Conservation (phyloP, 306 rosid species). For the Prunus armeniaca region DNA sequence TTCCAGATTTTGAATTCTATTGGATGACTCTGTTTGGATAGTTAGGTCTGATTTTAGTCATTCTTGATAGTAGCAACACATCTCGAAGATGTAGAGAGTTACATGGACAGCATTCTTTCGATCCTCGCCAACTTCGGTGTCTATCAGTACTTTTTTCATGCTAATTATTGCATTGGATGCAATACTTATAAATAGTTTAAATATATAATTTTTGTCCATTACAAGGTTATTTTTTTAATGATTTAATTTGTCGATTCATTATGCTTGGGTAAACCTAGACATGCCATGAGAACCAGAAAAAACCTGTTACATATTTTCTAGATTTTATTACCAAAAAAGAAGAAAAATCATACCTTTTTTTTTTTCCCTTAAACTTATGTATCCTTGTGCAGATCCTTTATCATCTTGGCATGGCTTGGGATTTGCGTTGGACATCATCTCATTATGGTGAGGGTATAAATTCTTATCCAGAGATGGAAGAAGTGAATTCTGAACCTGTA, state of each 20-base stretch:
- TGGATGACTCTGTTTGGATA: constrained; percentile 9
- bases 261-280: not conserved
- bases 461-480: constrained; percentile 32
- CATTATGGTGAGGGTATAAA: constrained; percentile 27
- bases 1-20: not conserved
- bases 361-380: constrained; percentile 11
- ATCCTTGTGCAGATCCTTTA: constrained; percentile 56
- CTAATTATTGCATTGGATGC: not conserved
- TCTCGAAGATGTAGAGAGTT: not conserved
- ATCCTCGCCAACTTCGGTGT: no score
- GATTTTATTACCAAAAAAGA: not conserved
- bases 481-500: constrained; percentile 50
- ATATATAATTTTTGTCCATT: not conserved
- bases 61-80: not conserved
- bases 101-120: not conserved
- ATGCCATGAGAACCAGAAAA: not conserved
- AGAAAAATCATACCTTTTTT: not conserved
- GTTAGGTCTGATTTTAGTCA: not conserved
- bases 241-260: not conserved
- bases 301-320: not conserved
- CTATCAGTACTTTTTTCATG: no score
- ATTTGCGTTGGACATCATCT: constrained; percentile 68
- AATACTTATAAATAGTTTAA: not conserved
- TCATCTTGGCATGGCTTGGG: constrained; percentile 92
- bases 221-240: not conserved